These are phyloP conservation scores for Cercospora sp. DNA, from an alignment of 2,329 filamentous ascomycete genomes.

Conservation along the genomic window DNA sequence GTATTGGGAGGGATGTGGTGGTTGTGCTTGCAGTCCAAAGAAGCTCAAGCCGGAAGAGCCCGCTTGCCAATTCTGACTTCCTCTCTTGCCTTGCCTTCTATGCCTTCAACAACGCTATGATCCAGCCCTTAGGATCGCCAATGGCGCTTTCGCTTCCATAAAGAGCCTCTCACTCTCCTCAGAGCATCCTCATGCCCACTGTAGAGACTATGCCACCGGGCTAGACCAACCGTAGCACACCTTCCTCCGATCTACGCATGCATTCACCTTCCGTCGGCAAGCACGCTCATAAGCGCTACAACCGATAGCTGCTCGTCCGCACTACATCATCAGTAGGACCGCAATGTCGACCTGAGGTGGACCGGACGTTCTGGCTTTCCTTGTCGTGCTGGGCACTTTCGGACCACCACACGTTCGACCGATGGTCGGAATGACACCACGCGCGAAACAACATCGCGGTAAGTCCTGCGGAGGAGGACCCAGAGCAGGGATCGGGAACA, in stretches of 20 bases:
- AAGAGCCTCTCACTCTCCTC: not conserved
- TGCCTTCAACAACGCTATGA: not conserved
- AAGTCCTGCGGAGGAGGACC: not conserved
- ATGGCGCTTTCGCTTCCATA: not conserved
- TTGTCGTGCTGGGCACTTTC: not conserved
- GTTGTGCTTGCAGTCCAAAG: not conserved
- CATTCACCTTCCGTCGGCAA: not conserved
- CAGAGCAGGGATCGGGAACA: not conserved
- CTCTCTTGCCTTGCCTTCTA: not conserved
- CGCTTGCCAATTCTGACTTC: constrained; percentile 2
- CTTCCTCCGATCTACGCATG: not conserved
- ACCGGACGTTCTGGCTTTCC: not conserved
- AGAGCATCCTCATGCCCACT: not conserved
- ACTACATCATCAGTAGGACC: not conserved
- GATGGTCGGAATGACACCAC: not conserved
- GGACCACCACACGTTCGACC: not conserved
- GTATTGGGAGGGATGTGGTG: not conserved
- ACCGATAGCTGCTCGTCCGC: not conserved
- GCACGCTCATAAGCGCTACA: not conserved
- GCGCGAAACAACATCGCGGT: not conserved
- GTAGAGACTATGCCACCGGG: not conserved
- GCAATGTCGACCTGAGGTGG: not conserved
- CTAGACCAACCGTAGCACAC: not conserved
- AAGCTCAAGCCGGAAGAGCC: not conserved
- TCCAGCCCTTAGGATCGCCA: not conserved